phyloP scores from a whole-genome alignment of 164 flowering plant species.

The Berberis vulgaris region DNA sequence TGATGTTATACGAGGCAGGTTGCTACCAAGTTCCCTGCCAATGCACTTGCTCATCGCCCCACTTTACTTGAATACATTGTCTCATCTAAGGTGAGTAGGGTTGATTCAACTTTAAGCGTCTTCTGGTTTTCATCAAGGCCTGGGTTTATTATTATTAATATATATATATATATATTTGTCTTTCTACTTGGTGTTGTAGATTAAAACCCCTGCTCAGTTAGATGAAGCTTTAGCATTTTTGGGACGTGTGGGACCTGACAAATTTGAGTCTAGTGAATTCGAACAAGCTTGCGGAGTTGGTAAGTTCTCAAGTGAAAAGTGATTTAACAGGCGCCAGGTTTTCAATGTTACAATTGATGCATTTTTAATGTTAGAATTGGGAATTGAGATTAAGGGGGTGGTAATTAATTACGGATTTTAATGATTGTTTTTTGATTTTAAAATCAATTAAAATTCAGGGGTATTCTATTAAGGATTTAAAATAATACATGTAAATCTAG shows the following conservation, averaged over 20 bases:
- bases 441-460: too few species aligned
- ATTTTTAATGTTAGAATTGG: too few species aligned
- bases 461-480: too few species aligned
- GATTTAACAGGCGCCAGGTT: too few species aligned
- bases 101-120: background rate
- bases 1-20: conserved; percentile 34
- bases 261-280: conserved; percentile 45
- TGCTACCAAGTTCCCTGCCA: conserved; percentile 81
- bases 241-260: conserved; percentile 38
- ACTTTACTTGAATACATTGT: conserved; percentile 50
- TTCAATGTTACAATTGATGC: too few species aligned
- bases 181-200: conserved; percentile 28
- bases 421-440: too few species aligned
- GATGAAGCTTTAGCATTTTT: conserved; percentile 75
- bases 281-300: conserved; percentile 96
- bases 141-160: background rate
- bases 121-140: background rate
- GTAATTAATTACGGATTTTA: too few species aligned
- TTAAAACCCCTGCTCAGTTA: conserved; percentile 81
- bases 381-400: too few species aligned
- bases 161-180: too few species aligned
- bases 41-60: conserved; percentile 80
- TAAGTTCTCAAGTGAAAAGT: conserved; percentile 22
- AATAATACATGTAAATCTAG: too few species aligned
- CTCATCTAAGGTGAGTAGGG: conserved; percentile 47